These are phyloP conservation scores for Celoporthe dispersa DNA, from an alignment of 2,329 filamentous ascomycete species.

Conservation along the genomic window DNA sequence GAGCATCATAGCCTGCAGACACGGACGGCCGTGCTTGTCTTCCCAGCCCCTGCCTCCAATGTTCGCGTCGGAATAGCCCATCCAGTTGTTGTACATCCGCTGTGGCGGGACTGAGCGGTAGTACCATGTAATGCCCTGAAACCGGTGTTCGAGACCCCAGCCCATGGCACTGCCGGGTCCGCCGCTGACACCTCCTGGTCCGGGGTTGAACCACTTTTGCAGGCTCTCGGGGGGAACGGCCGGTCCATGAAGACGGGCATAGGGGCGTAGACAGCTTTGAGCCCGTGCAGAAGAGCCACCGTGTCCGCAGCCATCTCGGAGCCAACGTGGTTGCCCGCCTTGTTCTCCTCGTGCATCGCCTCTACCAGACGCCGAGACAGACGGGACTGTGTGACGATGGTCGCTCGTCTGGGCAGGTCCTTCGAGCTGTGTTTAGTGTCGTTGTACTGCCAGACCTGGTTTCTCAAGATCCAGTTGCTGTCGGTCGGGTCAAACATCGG, in stretches of 20 bases:
- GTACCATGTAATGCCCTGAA: slow-evolving; percentile 65
- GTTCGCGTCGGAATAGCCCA: slow-evolving; percentile 61
- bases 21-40: slow-evolving; percentile 57
- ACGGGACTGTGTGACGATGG: slow-evolving; percentile 78
- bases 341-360: slow-evolving; percentile 78
- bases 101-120: slow-evolving; percentile 61
- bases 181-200: slow-evolving; percentile 57
- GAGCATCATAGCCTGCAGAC: slow-evolving; percentile 62
- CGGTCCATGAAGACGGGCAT: slow-evolving; percentile 82
- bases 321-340: slow-evolving; percentile 74
- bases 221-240: slow-evolving; percentile 65
- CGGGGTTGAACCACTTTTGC: slow-evolving; percentile 64
- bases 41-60: slow-evolving; percentile 63
- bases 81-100: slow-evolving; percentile 65
- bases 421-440: slow-evolving; percentile 52
- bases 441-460: slow-evolving; percentile 70
- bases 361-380: slow-evolving; percentile 73
- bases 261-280: slow-evolving; percentile 78
- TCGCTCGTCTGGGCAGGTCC: slow-evolving; percentile 71
- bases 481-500: slow-evolving; percentile 78
- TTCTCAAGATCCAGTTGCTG: slow-evolving; percentile 74
- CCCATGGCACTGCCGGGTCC: slow-evolving; percentile 61
- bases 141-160: slow-evolving; percentile 62
- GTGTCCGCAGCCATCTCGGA: slow-evolving; percentile 82
- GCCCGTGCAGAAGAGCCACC: slow-evolving; percentile 73